These are phyloP conservation scores for Sequoia sempervirens DNA, from an alignment of 75 land plant genomes.

Conservation along the genomic window DNA sequence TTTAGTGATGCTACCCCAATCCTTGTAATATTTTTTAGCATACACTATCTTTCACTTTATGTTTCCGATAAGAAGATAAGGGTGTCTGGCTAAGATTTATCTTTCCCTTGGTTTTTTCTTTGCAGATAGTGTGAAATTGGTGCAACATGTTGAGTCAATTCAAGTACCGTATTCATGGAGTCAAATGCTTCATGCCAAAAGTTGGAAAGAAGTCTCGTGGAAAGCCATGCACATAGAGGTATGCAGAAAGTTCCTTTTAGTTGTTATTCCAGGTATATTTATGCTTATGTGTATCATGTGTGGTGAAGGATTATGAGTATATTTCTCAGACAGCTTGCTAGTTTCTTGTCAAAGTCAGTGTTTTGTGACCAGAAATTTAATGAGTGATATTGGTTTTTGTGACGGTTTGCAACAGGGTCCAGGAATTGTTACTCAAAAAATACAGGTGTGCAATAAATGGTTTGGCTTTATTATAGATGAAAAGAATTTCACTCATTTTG, in stretches of 20 bases:
- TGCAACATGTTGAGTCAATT: slow-evolving; percentile 67
- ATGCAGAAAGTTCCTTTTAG: neutral
- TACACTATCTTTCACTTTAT: neutral
- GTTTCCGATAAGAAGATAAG: neutral
- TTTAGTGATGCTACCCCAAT: neutral
- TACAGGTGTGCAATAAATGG: slow-evolving; percentile 1
- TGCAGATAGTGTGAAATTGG: slow-evolving; percentile 69
- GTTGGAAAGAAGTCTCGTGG: slow-evolving; percentile 51
- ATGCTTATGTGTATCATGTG: neutral
- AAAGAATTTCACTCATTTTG: neutral
- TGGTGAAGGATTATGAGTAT: neutral
- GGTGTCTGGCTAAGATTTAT: neutral
- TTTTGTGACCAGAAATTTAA: neutral
- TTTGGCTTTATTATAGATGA: neutral
- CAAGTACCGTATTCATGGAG: slow-evolving; percentile 50
- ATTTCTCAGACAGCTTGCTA: neutral
- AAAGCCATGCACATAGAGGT: slow-evolving; percentile 47
- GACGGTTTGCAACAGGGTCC: slow-evolving; percentile 2
- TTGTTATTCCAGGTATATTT: neutral
- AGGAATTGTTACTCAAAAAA: slow-evolving; percentile 4
- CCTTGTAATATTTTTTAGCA: neutral
- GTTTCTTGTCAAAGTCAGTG: neutral
- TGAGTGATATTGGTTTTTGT: neutral
- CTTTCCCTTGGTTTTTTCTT: neutral
- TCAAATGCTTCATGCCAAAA: slow-evolving; percentile 22